These are phyloP conservation scores for Pseudogymnoascus sp. DNA, from an alignment of 2,329 filamentous ascomycete genomes.

Conservation along the genomic window DNA sequence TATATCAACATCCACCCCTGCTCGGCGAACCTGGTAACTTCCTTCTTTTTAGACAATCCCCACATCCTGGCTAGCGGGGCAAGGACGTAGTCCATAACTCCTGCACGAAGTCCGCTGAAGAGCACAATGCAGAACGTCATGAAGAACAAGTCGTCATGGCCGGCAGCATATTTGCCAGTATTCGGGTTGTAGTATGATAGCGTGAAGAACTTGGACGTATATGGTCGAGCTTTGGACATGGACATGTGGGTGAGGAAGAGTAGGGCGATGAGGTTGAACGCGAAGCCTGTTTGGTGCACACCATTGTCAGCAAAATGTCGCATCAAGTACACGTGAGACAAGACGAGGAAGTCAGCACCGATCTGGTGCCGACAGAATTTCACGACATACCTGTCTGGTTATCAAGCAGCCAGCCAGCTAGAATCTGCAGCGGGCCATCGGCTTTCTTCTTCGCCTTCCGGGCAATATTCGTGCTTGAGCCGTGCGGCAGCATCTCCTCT, in stretches of 20 bases:
- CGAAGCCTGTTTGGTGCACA: conserved; percentile 51
- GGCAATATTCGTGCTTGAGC: neutral
- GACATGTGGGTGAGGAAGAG: conserved; percentile 73
- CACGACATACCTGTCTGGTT: neutral
- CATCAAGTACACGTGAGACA: neutral
- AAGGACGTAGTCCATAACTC: conserved; percentile 78
- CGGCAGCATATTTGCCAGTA: conserved; percentile 63
- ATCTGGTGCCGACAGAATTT: neutral
- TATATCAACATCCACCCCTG: conserved; percentile 89
- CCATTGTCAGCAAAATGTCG: neutral
- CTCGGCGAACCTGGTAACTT: conserved; percentile 76
- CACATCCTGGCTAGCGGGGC: conserved; percentile 63
- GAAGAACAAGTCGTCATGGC: conserved; percentile 70
- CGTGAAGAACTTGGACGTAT: conserved; percentile 81
- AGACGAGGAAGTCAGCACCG: conserved; percentile 12
- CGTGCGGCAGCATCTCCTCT: conserved; percentile 1
- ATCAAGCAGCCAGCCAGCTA: neutral
- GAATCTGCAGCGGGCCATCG: neutral
- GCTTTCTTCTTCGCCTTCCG: conserved; percentile 3
- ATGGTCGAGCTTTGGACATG: conserved; percentile 68
- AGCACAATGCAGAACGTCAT: conserved; percentile 71
- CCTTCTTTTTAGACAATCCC: conserved; percentile 70
- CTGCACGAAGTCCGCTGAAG: conserved; percentile 79
- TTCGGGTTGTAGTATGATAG: conserved; percentile 71
- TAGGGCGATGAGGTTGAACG: conserved; percentile 75